Evolutionary conservation across 2,329 filamentous ascomycete species (phyloP).

Genomic region (Amphichorda felina): DNA sequence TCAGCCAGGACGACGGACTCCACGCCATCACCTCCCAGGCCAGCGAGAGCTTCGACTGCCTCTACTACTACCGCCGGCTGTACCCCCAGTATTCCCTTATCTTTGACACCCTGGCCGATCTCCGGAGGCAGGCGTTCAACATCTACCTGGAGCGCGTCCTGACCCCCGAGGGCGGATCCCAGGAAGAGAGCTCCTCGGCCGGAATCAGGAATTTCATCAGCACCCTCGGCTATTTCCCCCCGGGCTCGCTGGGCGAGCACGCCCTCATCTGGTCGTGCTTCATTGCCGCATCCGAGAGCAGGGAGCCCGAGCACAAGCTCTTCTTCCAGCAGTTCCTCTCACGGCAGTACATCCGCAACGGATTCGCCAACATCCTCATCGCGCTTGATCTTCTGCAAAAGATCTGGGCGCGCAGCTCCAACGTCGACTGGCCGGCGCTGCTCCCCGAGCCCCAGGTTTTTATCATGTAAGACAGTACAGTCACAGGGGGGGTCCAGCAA

Average conservation of each 20-base stretch:
- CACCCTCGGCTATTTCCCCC: neutral
- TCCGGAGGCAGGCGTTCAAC: conserved; percentile 1
- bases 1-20: neutral
- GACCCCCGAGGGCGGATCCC: neutral
- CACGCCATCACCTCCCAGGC: neutral
- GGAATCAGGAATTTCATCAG: conserved; percentile 2
- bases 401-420: conserved; percentile 2
- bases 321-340: conserved; percentile 2
- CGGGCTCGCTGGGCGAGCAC: conserved; percentile 1
- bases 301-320: neutral
- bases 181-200: neutral
- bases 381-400: conserved; percentile 3
- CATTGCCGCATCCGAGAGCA: conserved; percentile 4
- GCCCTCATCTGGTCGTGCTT: conserved; percentile 5
- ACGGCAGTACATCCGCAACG: conserved; percentile 1
- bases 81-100: neutral
- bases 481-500: no score
- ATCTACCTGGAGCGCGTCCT: conserved; percentile 3
- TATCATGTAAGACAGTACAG: conserved; percentile 2
- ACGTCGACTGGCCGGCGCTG: conserved; percentile 3
- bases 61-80: neutral
- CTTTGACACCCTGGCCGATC: neutral
- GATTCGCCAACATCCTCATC: conserved; percentile 3
- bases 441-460: conserved; percentile 3
- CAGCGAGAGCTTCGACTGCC: conserved; percentile 1